Evolutionary conservation across 108 stramenopile species (phyloP).

Genomic region (Parietichytrium sp.): DNA sequence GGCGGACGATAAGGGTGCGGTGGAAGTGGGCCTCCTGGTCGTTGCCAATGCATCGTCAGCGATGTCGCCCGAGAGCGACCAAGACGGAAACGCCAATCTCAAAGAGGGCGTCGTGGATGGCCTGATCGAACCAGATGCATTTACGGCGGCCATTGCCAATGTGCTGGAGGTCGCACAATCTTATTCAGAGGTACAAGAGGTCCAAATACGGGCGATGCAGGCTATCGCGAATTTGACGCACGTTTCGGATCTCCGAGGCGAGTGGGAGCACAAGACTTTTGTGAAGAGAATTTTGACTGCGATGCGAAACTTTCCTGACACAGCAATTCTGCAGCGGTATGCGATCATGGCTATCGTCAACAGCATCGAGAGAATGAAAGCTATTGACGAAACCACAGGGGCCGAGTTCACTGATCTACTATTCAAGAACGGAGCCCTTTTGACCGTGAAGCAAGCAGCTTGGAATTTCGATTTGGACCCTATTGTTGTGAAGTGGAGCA

Average conservation of each 20-base stretch:
- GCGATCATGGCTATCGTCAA: conserved; percentile 18
- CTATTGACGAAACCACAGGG: too few species aligned
- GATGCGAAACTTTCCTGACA: conserved; percentile 29
- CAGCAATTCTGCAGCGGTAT: neutral
- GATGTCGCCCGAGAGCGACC: too few species aligned
- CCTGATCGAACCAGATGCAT: neutral
- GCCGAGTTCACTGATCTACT: too few species aligned
- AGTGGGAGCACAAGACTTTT: neutral
- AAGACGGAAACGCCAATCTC: too few species aligned
- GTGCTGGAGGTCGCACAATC: neutral
- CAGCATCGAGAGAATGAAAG: too few species aligned
- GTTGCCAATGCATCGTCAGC: too few species aligned
- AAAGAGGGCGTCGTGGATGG: too few species aligned
- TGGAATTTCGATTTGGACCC: conserved; percentile 17
- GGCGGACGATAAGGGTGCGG: neutral
- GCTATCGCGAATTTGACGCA: conserved; percentile 22
- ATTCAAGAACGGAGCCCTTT: neutral
- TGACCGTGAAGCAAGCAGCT: conserved; percentile 3
- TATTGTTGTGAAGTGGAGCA: conserved; percentile 16
- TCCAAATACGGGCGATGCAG: neutral
- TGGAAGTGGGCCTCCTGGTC: neutral
- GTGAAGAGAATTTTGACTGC: neutral
- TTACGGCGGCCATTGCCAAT: neutral
- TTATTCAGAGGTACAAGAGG: neutral
- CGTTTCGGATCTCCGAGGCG: neutral